Evolutionary conservation across 768 basidiomycete species (phyloP).

Genomic region (Imleria badia): DNA sequence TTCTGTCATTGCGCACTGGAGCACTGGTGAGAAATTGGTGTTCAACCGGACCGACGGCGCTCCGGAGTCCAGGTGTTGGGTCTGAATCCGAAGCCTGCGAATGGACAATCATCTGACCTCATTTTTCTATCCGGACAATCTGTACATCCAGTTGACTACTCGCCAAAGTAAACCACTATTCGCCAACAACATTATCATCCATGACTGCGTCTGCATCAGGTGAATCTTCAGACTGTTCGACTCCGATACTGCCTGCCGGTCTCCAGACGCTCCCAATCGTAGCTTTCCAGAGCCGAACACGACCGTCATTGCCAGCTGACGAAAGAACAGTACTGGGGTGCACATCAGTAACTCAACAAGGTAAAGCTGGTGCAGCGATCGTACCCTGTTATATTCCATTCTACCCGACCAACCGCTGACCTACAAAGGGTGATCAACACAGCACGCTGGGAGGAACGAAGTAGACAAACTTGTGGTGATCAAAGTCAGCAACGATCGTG

Average conservation of each 20-base stretch:
- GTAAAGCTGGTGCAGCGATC: background rate
- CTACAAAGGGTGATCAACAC: constrained; percentile 35
- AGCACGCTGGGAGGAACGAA: background rate
- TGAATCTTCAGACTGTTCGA: constrained; percentile 67
- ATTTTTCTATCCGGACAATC: background rate
- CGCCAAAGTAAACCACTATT: constrained; percentile 21
- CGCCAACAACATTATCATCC: constrained; percentile 40
- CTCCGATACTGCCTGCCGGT: constrained; percentile 76
- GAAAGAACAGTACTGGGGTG: constrained; percentile 72
- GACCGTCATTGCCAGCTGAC: constrained; percentile 80
- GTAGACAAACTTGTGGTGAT: constrained; percentile 67
- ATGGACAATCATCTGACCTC: background rate
- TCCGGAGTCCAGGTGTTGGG: background rate
- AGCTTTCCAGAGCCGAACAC: constrained; percentile 83
- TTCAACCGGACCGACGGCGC: background rate
- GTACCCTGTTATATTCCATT: constrained; percentile 93
- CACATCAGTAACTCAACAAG: constrained; percentile 1
- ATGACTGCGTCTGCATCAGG: constrained; percentile 44
- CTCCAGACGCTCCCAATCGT: constrained; percentile 84
- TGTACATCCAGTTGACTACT: background rate
- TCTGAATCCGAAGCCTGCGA: too few species aligned
- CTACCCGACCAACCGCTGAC: constrained; percentile 78
- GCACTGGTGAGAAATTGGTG: background rate
- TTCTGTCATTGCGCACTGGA: background rate
- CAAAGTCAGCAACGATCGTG: constrained; percentile 79